Conservation (phyloP, 371 early-diverging fungal species). For the Capillidium heterosporum region DNA sequence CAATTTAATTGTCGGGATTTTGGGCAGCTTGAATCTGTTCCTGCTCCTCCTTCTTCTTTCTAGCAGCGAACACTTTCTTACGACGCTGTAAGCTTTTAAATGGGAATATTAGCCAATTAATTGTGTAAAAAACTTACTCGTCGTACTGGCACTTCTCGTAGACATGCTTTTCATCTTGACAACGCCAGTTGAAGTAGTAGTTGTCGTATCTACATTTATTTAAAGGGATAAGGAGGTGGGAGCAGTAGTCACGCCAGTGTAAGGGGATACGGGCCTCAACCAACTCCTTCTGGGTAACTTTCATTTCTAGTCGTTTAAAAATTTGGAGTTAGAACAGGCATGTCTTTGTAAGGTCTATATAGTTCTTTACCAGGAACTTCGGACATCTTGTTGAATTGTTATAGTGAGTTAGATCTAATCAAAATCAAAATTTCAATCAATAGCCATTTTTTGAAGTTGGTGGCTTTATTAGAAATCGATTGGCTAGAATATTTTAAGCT, state of each 20-base stretch:
- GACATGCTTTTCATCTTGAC: conserved; percentile 70
- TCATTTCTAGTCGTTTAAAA: conserved; percentile 33
- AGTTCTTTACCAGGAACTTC: too few relatives aligned
- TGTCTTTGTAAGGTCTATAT: too few relatives aligned
- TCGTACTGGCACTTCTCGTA: conserved; percentile 93
- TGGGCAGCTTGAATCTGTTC: conserved; percentile 9
- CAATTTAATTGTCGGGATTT: not conserved
- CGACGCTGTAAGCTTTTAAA: conserved; percentile 27
- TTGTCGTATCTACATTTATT: conserved; percentile 79
- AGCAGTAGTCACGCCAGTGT: conserved; percentile 85
- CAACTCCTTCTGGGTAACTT: conserved; percentile 73
- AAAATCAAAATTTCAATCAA: too few relatives aligned
- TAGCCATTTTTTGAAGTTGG: too few relatives aligned
- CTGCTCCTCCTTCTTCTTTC: conserved; percentile 19
- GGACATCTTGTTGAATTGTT: too few relatives aligned
- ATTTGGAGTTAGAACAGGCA: too few relatives aligned
- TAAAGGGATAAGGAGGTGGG: conserved; percentile 69
- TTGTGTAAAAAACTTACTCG: conserved; percentile 21
- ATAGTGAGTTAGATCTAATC: too few relatives aligned
- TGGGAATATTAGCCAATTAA: not conserved
- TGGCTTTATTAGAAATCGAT: too few relatives aligned
- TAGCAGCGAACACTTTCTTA: conserved; percentile 29
- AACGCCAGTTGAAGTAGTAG: conserved; percentile 82
- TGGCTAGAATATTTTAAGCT: too few relatives aligned
- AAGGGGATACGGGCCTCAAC: conserved; percentile 65